Evolutionary conservation across 1,284 basidiomycete species (phyloP).

Genomic region (Ceratobasidium sp.): DNA sequence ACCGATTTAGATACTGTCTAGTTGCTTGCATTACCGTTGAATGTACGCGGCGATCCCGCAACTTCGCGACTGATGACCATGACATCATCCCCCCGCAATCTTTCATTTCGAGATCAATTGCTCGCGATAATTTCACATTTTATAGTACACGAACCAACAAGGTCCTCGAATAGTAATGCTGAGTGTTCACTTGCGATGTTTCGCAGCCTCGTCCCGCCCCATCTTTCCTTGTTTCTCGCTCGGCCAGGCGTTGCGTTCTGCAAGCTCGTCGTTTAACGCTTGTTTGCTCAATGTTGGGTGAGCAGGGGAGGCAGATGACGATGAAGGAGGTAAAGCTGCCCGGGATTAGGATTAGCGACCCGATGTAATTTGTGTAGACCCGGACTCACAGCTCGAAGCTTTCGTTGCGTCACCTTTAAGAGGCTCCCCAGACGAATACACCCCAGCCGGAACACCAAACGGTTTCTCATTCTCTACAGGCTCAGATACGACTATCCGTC

Average conservation of each 20-base stretch:
- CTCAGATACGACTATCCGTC: conserved; percentile 28
- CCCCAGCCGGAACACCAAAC: conserved; percentile 36
- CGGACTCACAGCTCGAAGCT: conserved; percentile 34
- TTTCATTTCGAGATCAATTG: background rate
- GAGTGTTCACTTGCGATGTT: conserved; percentile 18
- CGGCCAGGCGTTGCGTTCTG: conserved; percentile 42
- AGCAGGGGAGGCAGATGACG: conserved; percentile 25
- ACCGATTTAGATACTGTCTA: background rate
- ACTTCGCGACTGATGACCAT: background rate
- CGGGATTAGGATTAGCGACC: background rate
- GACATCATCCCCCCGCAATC: conserved; percentile 6
- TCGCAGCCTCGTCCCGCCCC: conserved; percentile 40
- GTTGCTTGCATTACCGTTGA: too few relatives aligned
- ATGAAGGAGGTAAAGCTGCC: conserved; percentile 21
- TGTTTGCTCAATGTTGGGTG: conserved; percentile 32
- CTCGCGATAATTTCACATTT: background rate
- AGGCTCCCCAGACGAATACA: conserved; percentile 29
- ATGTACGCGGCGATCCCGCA: background rate
- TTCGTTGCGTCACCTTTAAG: conserved; percentile 23
- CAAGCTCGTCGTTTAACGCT: conserved; percentile 31
- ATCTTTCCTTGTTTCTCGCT: conserved; percentile 44
- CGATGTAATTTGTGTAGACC: background rate
- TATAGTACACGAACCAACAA: conserved; percentile 6
- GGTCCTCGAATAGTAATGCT: background rate
- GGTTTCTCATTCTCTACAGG: conserved; percentile 36